Evolutionary conservation across 176 grass and related monocot species (phyloP).

Genomic region (Triticum timopheevii): DNA sequence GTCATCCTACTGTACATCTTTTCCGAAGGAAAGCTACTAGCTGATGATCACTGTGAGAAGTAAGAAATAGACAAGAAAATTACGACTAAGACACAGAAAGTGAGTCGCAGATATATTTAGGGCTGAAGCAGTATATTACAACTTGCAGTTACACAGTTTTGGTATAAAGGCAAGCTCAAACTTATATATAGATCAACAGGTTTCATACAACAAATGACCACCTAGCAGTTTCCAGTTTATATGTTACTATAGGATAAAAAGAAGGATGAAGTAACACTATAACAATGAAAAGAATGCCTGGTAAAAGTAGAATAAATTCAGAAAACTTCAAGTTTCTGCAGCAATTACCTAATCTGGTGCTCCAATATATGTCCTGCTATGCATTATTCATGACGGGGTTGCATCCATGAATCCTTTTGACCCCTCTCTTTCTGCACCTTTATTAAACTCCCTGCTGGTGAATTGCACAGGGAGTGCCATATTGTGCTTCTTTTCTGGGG

Average conservation of each 20-base stretch:
- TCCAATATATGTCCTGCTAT: conserved; percentile 15
- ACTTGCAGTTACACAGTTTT: not conserved
- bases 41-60: not conserved
- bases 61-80: not conserved
- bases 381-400: conserved; percentile 50
- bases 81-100: not conserved
- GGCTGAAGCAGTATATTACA: not conserved
- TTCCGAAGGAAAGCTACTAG: not conserved
- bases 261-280: conserved; percentile 7
- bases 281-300: not conserved
- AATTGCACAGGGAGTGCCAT: conserved; percentile 46
- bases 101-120: not conserved
- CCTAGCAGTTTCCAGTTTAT: not conserved
- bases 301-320: conserved; percentile 5
- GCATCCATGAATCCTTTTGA: conserved; percentile 33
- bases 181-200: conserved; percentile 1
- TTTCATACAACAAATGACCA: not conserved
- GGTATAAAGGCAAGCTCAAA: not conserved
- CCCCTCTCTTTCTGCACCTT: conserved; percentile 38
- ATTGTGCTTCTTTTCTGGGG: conserved; percentile 34
- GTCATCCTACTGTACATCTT: not conserved
- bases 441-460: conserved; percentile 56
- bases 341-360: conserved; percentile 40
- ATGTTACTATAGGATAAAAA: not conserved
- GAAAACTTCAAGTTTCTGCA: conserved; percentile 10